Evolutionary conservation across 179 eudicot genomes (phyloP).

Genomic region (Monotropa hypopitys): DNA sequence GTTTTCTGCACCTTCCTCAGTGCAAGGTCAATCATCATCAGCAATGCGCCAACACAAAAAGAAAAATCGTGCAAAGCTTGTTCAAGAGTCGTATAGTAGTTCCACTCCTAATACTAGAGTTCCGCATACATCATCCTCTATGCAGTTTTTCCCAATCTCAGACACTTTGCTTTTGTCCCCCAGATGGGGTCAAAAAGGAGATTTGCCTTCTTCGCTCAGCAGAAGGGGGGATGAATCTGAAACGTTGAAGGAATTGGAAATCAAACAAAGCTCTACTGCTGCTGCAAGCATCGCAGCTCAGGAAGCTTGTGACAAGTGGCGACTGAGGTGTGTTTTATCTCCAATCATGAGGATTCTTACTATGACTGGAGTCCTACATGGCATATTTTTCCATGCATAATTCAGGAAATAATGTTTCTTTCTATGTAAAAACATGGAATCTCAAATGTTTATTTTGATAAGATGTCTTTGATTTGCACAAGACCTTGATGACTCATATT

Average conservation of each 20-base stretch:
- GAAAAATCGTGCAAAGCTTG: conserved; percentile 39
- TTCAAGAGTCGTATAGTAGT: conserved; percentile 19
- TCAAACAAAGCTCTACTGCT: conserved; percentile 13
- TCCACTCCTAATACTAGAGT: conserved; percentile 14
- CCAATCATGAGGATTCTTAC: not conserved
- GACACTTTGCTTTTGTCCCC: conserved; percentile 27
- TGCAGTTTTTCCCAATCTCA: conserved; percentile 26
- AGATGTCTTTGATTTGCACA: not conserved
- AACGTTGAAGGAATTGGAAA: conserved; percentile 23
- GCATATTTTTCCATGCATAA: not conserved
- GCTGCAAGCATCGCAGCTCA: conserved; percentile 43
- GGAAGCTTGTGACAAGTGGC: conserved; percentile 96
- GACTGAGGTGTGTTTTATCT: conserved; percentile 47
- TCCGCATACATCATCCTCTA: conserved; percentile 18
- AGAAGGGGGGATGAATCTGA: conserved; percentile 17
- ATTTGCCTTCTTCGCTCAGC: conserved; percentile 13
- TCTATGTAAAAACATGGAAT: not conserved
- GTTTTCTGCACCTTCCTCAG: conserved; percentile 50
- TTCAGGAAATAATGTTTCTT: not conserved
- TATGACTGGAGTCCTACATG: not conserved
- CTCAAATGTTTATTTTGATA: not conserved
- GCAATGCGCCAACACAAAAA: conserved; percentile 35
- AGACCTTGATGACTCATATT: not conserved
- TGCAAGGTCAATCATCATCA: conserved; percentile 27
- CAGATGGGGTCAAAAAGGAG: conserved; percentile 26